Percentiles rank a stretch among this genome's conserved stretches.
These are phyloP conservation scores for Fusarium avenaceum DNA, from an alignment of 2,329 filamentous ascomycete genomes.

Conservation along the genomic window DNA sequence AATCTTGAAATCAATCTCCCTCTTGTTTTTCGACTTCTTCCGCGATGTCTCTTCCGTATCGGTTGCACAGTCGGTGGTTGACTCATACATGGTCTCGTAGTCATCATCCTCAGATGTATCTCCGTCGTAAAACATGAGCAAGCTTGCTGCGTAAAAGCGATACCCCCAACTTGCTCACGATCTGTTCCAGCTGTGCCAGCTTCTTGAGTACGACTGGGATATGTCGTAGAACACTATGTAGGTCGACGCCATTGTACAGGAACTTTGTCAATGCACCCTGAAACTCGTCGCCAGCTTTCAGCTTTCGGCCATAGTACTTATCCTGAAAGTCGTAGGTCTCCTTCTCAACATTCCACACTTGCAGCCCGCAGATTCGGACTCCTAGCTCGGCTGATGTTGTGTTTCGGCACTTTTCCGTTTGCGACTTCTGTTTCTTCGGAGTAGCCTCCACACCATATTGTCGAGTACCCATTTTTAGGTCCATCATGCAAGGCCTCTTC, in stretches of 20 bases:
- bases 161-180: constrained; percentile 86
- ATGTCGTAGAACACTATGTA: constrained; percentile 83
- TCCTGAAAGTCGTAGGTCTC: constrained; percentile 95
- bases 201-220: constrained; percentile 91
- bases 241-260: constrained; percentile 88
- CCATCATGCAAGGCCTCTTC: constrained; percentile 95
- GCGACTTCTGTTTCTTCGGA: constrained; percentile 92
- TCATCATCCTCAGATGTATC: constrained; percentile 68
- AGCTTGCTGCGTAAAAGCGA: constrained; percentile 93
- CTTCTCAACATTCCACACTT: constrained; percentile 90
- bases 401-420: constrained; percentile 89
- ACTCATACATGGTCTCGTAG: constrained; percentile 68
- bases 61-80: constrained; percentile 70
- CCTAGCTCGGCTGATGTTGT: constrained; percentile 94
- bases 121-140: constrained; percentile 97
- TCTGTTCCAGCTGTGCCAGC: constrained; percentile 83
- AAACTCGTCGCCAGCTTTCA: constrained; percentile 90
- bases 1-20: constrained; percentile 91
- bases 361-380: constrained; percentile 93
- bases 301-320: constrained; percentile 93
- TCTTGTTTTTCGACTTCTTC: constrained; percentile 63
- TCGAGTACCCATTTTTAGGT: constrained; percentile 98
- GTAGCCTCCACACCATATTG: constrained; percentile 95
- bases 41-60: constrained; percentile 68
- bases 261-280: constrained; percentile 89